Base-by-base conservation (phyloP, 2,329 filamentous ascomycete genomes). In the Fusarium xylarioides region DNA sequence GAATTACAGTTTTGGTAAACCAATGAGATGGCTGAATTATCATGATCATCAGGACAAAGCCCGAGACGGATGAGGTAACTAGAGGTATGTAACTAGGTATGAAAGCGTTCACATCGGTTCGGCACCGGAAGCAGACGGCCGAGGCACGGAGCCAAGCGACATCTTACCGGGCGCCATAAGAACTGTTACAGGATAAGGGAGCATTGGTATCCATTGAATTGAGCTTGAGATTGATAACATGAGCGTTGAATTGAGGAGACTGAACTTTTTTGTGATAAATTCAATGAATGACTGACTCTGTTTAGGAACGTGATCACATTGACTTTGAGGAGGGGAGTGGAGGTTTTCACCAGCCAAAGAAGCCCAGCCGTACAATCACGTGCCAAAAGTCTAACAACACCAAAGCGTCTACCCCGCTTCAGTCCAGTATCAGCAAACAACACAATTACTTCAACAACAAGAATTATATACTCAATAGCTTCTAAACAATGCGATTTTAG, bases 111-210 rank as follows among this genome's bases (percentile, higher is more conserved):
- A 55, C 32, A 53, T 55, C 52, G 56, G 56, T 43, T 73, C 69
- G 65, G 66, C 42, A 50, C 53, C 47, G 70, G 66, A 70, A 63
- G 30, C 43, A 62, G 61, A 56, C 35, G 66, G 44, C 61, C 61
- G 61, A 71, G 66, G 61, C 50, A 73, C 55, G 30, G 56, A 49
- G 28, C 37, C 26, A 70, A 58, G 44, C 50, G 59, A 66, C 50
- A 53, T 34, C 32, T 57, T 11, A n/a, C 18, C n/a, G 11, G 32
- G 30, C n/a, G 38, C 30, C 40, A 26, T 34, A 57, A 44, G n/a
- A 55, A 50, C 26, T 34, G 21, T 50, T 23, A 15, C 16, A 34
- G 30, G 12, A 34, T 11, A 56, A 34, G 26, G 34, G 28, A 58
- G 66, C 47, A 30, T 30, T 30, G 34, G 18, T 63, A 49, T n/a